These are phyloP conservation scores for Pelargonium australe DNA, from an alignment of 441 rosid genomes.

Conservation along the genomic window DNA sequence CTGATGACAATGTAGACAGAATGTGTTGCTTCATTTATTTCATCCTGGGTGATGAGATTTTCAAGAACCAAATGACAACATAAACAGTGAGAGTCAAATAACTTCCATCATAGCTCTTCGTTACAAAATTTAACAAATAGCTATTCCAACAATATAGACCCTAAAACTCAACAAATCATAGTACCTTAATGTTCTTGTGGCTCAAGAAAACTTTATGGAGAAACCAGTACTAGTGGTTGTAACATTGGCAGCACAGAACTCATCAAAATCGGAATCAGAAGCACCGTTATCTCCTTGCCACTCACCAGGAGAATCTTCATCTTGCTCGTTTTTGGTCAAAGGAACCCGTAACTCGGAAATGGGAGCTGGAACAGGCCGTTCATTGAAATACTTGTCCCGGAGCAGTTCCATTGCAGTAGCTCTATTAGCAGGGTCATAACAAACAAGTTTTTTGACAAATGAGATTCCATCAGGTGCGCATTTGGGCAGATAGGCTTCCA, in stretches of 20 bases:
- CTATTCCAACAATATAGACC: not conserved
- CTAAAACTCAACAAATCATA: not conserved
- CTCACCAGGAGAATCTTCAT: constrained; percentile 36
- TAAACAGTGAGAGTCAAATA: not conserved
- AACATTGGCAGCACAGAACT: constrained; percentile 39
- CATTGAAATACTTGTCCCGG: constrained; percentile 60
- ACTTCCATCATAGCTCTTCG: constrained; percentile 7
- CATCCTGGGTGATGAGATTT: not conserved
- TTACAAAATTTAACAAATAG: not conserved
- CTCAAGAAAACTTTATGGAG: constrained; percentile 26
- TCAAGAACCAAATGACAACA: not conserved
- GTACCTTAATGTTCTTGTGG: not conserved
- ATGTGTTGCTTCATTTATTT: too few relatives aligned
- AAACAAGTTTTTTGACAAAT: constrained; percentile 56
- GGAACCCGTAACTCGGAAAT: constrained; percentile 67
- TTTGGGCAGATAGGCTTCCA: constrained; percentile 49
- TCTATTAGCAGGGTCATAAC: constrained; percentile 73
- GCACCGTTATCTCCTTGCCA: constrained; percentile 29
- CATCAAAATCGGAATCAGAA: constrained; percentile 74
- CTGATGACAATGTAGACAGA: too few relatives aligned
- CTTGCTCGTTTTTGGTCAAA: constrained; percentile 37
- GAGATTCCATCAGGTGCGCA: constrained; percentile 49
- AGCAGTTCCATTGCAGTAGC: constrained; percentile 68
- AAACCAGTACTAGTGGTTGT: constrained; percentile 49
- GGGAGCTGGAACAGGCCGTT: constrained; percentile 75